phyloP scores from a whole-genome alignment of 306 rosid genomes.

The Senna tora region DNA sequence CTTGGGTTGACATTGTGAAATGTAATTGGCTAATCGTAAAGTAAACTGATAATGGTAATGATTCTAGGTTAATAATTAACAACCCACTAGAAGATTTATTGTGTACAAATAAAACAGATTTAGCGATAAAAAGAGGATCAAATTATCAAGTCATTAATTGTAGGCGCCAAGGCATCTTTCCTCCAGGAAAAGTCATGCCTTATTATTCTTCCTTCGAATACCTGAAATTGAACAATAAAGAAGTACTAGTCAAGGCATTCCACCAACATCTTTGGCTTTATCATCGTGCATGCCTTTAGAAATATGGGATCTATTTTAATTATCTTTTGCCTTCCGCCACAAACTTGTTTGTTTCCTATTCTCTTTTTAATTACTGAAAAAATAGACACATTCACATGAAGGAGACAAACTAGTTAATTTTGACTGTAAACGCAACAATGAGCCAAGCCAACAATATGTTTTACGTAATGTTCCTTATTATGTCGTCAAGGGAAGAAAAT shows the following conservation, averaged over 20 bases:
- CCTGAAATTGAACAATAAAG: neutral
- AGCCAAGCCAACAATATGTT: too few species aligned
- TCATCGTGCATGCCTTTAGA: conserved; percentile 27
- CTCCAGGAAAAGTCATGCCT: neutral
- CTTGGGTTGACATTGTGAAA: neutral
- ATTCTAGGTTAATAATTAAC: neutral
- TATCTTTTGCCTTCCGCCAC: neutral
- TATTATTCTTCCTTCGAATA: neutral
- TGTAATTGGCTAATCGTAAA: neutral
- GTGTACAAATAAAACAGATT: neutral
- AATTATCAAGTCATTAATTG: neutral
- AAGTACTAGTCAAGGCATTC: neutral
- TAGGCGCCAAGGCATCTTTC: neutral
- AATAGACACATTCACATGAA: too few species aligned
- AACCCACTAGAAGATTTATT: neutral
- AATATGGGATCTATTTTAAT: conserved; percentile 28
- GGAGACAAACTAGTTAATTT: too few species aligned
- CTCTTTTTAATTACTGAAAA: too few species aligned
- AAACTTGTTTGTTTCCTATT: neutral
- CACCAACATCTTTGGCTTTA: conserved; percentile 21
- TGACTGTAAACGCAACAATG: neutral
- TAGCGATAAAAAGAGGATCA: neutral
- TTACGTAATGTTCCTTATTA: neutral
- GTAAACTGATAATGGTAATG: neutral
- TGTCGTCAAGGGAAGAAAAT: neutral